Evolutionary conservation across 148 eudicot species (phyloP), one percentile per base, ranked within the genome.

Genomic region (Linanthus parryae): DNA sequence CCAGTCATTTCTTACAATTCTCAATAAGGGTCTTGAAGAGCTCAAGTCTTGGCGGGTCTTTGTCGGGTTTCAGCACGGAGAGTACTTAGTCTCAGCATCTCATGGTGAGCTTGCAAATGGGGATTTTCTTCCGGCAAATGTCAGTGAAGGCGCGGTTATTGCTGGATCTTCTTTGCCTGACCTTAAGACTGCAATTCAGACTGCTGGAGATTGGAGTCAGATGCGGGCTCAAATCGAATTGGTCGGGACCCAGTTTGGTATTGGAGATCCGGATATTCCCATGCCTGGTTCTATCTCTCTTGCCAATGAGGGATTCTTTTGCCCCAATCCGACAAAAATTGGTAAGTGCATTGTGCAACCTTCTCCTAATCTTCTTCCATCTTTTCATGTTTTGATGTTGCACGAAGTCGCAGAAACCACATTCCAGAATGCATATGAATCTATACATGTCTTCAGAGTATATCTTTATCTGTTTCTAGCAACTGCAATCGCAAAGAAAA

Each of bases 231-330:
- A 67, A 70, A 54, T 88, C 8, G 56, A 57, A 11, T 18, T 71
- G 65, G 71, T 70, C 21, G 97, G 97, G 17, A 84, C 90, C 3
- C 86, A 88, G 61, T 88, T 79, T 13, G 97, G 97, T 0, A 79
- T 76, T 26, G 63, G 41, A 4, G 46, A 67, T 5, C 85, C 84
- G 2, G 48, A 13, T 8, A 66, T 73, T 50, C 79, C 86, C 0
- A 4, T 76, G 65, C 86, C 80, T 0, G 8, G 17, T 2, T 60
- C 67, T 34, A 21, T 80, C 16, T 38, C 64, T 16, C 58, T 80
- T 17, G 72, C 57, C 10, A 80, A 80, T 48, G 82, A 80, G 40
- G 86, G 77, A 11, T 80, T 44, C 34, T 16, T 17, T 2, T 80
- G 86, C 58, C 63, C 77, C 14, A 26, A 4, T 8, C 59, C 80